Evolutionary conservation across 2,329 filamentous ascomycete genomes (phyloP).

Genomic region (Thelonectria rubi): DNA sequence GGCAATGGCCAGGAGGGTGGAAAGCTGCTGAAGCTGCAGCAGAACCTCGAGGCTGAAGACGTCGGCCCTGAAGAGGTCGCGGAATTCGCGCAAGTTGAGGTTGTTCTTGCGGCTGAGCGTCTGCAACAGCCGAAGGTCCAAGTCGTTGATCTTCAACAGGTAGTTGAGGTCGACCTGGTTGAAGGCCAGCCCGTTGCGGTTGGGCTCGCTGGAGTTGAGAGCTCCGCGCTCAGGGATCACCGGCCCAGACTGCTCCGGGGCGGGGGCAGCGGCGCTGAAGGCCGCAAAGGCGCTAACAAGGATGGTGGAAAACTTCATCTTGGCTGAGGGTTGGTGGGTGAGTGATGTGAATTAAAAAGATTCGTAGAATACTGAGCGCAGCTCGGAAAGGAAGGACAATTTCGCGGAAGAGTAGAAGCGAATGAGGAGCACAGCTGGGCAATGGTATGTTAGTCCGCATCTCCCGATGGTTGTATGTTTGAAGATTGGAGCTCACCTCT

Average conservation of each 20-base stretch:
- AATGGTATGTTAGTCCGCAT: background rate
- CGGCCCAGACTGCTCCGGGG: conserved; percentile 30
- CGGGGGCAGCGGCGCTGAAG: conserved; percentile 55
- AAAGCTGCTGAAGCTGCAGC: conserved; percentile 54
- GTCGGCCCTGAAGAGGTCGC: conserved; percentile 52
- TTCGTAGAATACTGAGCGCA: conserved; percentile 35
- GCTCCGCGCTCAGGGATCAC: conserved; percentile 48
- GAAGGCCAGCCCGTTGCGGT: conserved; percentile 54
- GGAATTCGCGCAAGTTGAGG: conserved; percentile 56
- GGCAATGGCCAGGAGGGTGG: conserved; percentile 49
- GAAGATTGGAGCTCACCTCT: conserved; percentile 24
- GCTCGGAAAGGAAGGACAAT: conserved; percentile 26
- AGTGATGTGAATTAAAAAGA: conserved; percentile 21
- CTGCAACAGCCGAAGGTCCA: conserved; percentile 56
- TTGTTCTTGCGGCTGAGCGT: conserved; percentile 52
- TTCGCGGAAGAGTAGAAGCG: conserved; percentile 32
- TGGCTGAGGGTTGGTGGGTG: conserved; percentile 42
- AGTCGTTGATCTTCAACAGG: conserved; percentile 56
- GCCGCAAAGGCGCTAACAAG: conserved; percentile 56
- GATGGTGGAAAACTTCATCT: conserved; percentile 60
- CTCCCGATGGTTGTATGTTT: background rate
- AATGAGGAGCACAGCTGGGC: conserved; percentile 34
- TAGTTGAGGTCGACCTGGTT: conserved; percentile 54
- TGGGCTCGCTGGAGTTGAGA: conserved; percentile 49
- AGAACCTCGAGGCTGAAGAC: conserved; percentile 53